Evolutionary conservation across 129 eudicot genomes (phyloP), one percentile per base, ranked within the genome.

Genomic region (Lactuca saligna): DNA sequence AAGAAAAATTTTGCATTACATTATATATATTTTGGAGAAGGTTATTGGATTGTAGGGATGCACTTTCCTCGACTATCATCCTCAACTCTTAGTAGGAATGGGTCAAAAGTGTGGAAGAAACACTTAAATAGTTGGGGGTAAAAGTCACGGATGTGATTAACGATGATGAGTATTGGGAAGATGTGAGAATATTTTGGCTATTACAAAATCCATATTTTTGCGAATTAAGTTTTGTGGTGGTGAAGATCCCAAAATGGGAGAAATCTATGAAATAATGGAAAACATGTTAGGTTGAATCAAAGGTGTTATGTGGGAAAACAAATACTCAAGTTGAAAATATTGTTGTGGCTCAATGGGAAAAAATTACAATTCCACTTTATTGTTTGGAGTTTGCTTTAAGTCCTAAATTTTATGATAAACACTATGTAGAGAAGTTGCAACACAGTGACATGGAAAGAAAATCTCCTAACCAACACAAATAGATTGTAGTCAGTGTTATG

Each of bases 161-260:
- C n/a, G 67, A 61, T 48, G 38, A 72, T 11, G 77, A 72, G 6
- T 72, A 50, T 17, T 61, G 53, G 69, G 65, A 44, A 7, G 41
- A 72, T 32, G 37, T 50, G 42, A 35, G 42, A 39, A 32, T 49
- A 8, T 72, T 14, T 53, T 72, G 16, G 66, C 54, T 14, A 33
- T 72, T 25, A 72, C 61, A 4, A 72, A 72, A 39, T 63, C 70
- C 1, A 63, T 67, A 29, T 67, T 54, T 34, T 17, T 4, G 8
- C 48, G 51, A 39, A 44, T 68, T 3, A 60, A 56, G 14, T 78
- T 70, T 57, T 64, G 67, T 78, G 77, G 57, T 32, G 61, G 68
- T 7, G 25, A 59, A 3, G 35, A 50, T 25, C 60, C 75, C 16
- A 29, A 54, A 41, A 51, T 46, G n/a, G 65, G 71, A 4, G 65